Conservation (phyloP, 2,329 filamentous ascomycete species). For the Penicillium crustosum region DNA sequence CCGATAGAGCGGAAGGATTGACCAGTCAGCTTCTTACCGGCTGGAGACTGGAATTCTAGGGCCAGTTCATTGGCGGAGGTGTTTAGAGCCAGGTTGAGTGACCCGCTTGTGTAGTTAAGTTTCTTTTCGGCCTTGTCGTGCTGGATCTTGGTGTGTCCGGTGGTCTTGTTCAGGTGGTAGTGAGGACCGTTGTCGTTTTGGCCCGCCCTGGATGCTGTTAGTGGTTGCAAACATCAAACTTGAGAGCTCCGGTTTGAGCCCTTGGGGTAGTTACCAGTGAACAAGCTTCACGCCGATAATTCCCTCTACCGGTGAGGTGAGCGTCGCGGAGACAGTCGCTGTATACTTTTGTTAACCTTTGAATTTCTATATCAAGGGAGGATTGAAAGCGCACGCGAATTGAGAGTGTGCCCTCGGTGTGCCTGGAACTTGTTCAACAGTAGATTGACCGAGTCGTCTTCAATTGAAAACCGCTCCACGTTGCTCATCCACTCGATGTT, state of each 20-base stretch:
- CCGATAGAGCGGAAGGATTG: constrained; percentile 44
- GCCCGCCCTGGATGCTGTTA: constrained; percentile 31
- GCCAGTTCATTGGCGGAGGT: constrained; percentile 37
- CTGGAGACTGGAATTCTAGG: constrained; percentile 29
- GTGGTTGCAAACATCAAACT: background rate
- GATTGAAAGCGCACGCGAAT: constrained; percentile 31
- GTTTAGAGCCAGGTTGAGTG: constrained; percentile 35
- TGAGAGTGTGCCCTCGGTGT: constrained; percentile 43
- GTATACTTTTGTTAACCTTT: background rate
- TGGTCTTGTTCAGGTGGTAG: constrained; percentile 32
- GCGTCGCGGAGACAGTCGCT: constrained; percentile 37
- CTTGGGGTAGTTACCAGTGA: constrained; percentile 32
- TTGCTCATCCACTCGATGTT: constrained; percentile 46
- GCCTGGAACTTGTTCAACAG: constrained; percentile 41
- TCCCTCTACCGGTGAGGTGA: constrained; percentile 41
- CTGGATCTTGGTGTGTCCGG: constrained; percentile 30
- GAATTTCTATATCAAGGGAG: background rate
- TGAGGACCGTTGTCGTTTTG: constrained; percentile 39
- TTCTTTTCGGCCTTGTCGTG: constrained; percentile 25
- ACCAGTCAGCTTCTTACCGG: constrained; percentile 35
- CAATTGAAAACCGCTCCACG: constrained; percentile 35
- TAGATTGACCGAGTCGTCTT: constrained; percentile 35
- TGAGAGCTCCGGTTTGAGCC: background rate
- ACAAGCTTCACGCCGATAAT: constrained; percentile 42
- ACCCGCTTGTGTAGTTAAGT: constrained; percentile 36